These are phyloP conservation scores for Chytridiales sp. DNA, from an alignment of 371 early-diverging fungal species.

Conservation along the genomic window DNA sequence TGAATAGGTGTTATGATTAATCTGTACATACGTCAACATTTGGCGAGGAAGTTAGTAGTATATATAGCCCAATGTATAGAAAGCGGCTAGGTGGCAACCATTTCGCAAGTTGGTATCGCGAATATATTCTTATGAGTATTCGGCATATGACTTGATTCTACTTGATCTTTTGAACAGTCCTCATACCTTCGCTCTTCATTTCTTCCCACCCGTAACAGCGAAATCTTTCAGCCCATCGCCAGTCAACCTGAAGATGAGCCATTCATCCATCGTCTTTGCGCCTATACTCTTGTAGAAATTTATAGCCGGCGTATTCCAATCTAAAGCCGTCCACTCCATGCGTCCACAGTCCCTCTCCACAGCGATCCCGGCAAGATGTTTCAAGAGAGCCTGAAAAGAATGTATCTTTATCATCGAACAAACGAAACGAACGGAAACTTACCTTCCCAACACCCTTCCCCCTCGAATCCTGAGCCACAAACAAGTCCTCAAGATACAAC, in stretches of 20 bases:
- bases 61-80: too few species aligned
- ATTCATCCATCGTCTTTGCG: conserved; percentile 37
- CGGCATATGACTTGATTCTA: too few species aligned
- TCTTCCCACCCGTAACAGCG: conserved; percentile 12
- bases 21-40: too few species aligned
- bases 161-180: too few species aligned
- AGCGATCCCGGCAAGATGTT: conserved; percentile 66
- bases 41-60: too few species aligned
- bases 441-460: conserved; percentile 69
- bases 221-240: conserved; percentile 26
- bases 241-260: conserved; percentile 40
- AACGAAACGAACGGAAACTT: conserved; percentile 1
- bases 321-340: conserved; percentile 77
- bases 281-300: conserved; percentile 46
- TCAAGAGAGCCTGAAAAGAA: conserved; percentile 47
- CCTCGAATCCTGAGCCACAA: conserved; percentile 66
- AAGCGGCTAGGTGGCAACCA: too few species aligned
- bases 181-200: too few species aligned
- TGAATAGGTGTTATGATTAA: too few species aligned
- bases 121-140: too few species aligned
- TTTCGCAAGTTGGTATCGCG: too few species aligned
- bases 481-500: conserved; percentile 81
- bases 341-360: conserved; percentile 66
- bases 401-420: conserved; percentile 1
- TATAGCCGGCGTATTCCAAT: conserved; percentile 62